Evolutionary conservation across 176 grass and related monocot genomes (phyloP), one percentile per base, ranked within the genome.

Genomic region (Ananas comosus): DNA sequence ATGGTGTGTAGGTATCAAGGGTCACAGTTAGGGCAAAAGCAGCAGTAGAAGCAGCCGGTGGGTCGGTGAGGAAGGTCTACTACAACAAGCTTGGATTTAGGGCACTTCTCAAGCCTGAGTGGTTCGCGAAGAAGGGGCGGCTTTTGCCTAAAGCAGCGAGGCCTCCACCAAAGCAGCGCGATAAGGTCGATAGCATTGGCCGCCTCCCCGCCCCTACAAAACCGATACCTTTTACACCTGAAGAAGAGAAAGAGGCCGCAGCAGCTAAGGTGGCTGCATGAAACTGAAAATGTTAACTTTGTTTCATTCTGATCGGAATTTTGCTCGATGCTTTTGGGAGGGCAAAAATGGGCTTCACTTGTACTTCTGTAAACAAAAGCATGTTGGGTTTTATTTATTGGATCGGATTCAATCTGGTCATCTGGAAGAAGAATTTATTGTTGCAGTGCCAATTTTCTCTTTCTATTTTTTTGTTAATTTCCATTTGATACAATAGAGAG

Each of bases 71-170:
- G 28, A 80, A 85, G 72, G 92, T 96, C 28, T 92, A 96, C 61
- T 96, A 92, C 66, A 96, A 92, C 71, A 87, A 92, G 76, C 81
- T 96, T 75, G 92, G 92, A 49, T 85, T 96, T 51, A 85, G 71
- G 69, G 93, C 93, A 51, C 83, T 97, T 48, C 79, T 97, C 64
- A 97, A 87, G 73, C 93, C 93, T 0, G 84, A 92, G 56, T 97
- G 93, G 89, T 97, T 97, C 69, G 86, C 81, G 16, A 97, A 97
- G 81, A 97, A 97, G 72, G 89, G 93, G 0, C 83, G 93, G 47
- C 78, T 92, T 21, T 21, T 97, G 79, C 89, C 89, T 10, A 89
- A 85, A 77, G 76, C 81, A 0, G 93, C 93, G n/a, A 81, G 83
- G 58, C 92, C 92, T 8, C 92, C 88, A 9, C 92, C 92, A 52